Evolutionary conservation across 192 early-diverging fungal genomes (phyloP), one percentile per base, ranked within the genome.

Genomic region (Coemansia reversa): DNA sequence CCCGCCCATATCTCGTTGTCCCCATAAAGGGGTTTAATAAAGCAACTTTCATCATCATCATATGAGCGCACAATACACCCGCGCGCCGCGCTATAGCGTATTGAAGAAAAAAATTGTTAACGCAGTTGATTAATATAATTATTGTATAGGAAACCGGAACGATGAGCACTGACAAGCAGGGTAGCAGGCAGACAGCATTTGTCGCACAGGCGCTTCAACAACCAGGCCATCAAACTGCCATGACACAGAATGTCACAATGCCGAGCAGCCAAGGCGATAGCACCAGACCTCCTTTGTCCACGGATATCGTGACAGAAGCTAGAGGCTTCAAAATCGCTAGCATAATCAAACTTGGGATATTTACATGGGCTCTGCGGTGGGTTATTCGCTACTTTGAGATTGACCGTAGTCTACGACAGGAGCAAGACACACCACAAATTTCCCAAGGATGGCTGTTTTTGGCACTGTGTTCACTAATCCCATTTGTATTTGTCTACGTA

Each of bases 321-420:
- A 7, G 47, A 45, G 24, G 25, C 12, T 70, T 68, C 12, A 66
- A 69, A 3, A 28, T 72, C 7, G 70, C 55, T 23, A 70, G 59
- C 49, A 28, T 70, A 4, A 30, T 55, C 16, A 79, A 74, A 33
- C 51, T 73, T 23, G 55, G 35, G n/a, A 24, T 67, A 39, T 67
- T 67, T 30, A 28, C 20, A 11, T 67, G 72, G 64, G 61, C 74
- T 23, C 23, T 35, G 24, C 45, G 67, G 47, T 74, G 76, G 76
- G 62, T 74, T 62, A 29, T 79, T 8, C 71, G 62, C 19, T 70
- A 74, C 23, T 74, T 70, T 56, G 76, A 79, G 39, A 57, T 79
- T 4, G 76, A 79, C 51, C 76, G 76, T 42, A 74, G 76, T 24
- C 50, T 79, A 55, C 65, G 68, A 30, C 32, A 60, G 1, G 76